Percentiles rank a stretch among this genome's conserved stretches.
Evolutionary conservation across 257 asterid species (phyloP).

Genomic region (Nemophila menziesii): DNA sequence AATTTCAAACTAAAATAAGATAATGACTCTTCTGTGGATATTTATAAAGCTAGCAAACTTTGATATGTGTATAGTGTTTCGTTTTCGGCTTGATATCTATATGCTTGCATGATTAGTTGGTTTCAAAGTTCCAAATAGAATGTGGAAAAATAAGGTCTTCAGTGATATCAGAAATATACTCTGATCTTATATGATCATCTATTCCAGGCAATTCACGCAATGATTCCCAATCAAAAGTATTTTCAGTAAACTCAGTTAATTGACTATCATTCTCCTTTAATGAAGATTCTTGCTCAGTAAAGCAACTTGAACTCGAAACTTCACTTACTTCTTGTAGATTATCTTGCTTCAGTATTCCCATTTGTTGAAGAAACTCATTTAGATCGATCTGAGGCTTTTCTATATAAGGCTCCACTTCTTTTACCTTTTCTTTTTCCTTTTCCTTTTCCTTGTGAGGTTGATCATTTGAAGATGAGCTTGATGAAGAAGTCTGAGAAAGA

Average conservation of each 20-base stretch:
- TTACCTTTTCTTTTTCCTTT: constrained; percentile 25
- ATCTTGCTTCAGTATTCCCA: constrained; percentile 59
- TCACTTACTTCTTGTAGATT: constrained; percentile 23
- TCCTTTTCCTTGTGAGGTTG: constrained; percentile 18
- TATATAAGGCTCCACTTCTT: constrained; percentile 18
- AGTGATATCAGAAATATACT: constrained; percentile 6
- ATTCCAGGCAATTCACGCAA: constrained; percentile 49
- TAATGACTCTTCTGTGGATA: neutral
- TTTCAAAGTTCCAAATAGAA: constrained; percentile 24
- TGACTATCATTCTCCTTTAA: constrained; percentile 23
- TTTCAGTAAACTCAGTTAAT: constrained; percentile 24
- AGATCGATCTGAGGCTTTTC: constrained; percentile 90
- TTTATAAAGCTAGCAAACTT: neutral
- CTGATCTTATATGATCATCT: constrained; percentile 32
- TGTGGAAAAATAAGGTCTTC: constrained; percentile 18
- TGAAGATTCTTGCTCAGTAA: constrained; percentile 31
- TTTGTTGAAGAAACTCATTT: constrained; percentile 77
- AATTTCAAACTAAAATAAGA: too few species aligned
- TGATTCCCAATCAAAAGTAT: constrained; percentile 62
- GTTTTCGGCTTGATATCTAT: neutral
- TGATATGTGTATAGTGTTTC: too few species aligned
- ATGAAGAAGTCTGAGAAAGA: constrained; percentile 31
- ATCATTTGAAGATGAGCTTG: constrained; percentile 38
- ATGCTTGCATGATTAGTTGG: neutral
- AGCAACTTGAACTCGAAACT: constrained; percentile 16